These are phyloP conservation scores for Saccharomyces pastorianus DNA, from an alignment of 1,139 yeast species.

Conservation along the genomic window DNA sequence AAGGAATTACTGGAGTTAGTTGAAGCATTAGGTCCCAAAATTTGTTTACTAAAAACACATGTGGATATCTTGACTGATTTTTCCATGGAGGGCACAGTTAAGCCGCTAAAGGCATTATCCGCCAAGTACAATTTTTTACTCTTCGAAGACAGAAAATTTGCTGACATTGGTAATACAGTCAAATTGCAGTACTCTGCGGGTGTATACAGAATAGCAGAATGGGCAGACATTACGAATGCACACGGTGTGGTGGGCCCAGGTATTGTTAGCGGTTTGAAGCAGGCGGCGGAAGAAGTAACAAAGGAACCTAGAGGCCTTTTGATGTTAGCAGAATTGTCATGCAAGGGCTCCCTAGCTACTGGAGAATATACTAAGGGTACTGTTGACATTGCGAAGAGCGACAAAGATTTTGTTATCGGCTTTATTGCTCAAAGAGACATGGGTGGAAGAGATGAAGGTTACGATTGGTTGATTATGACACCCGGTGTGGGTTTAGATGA, in stretches of 20 bases:
- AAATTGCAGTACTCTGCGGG: conserved; percentile 91
- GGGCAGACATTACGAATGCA: conserved; percentile 97
- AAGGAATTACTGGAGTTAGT: conserved; percentile 60
- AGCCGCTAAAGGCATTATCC: conserved; percentile 63
- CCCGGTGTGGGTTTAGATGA: conserved; percentile 98
- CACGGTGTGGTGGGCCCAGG: conserved; percentile 97
- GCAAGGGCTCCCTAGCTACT: conserved; percentile 85
- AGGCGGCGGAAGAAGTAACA: conserved; percentile 70
- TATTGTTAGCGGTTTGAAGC: conserved; percentile 77
- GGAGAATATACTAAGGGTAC: conserved; percentile 86
- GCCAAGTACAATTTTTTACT: conserved; percentile 75
- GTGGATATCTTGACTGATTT: conserved; percentile 89
- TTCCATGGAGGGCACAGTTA: conserved; percentile 66
- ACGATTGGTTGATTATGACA: conserved; percentile 93
- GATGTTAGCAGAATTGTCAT: conserved; percentile 92
- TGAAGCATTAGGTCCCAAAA: conserved; percentile 81
- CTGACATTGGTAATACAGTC: conserved; percentile 98
- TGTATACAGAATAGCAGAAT: conserved; percentile 74
- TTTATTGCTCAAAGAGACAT: conserved; percentile 89
- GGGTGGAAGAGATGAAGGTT: conserved; percentile 76
- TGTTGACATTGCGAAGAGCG: conserved; percentile 80
- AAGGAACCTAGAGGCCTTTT: conserved; percentile 72
- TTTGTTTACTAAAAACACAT: conserved; percentile 90
- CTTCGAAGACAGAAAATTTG: conserved; percentile 95
- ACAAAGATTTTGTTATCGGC: conserved; percentile 86